These are phyloP conservation scores for Pneumocystis canis DNA, from an alignment of 1,139 yeast genomes.

Conservation along the genomic window DNA sequence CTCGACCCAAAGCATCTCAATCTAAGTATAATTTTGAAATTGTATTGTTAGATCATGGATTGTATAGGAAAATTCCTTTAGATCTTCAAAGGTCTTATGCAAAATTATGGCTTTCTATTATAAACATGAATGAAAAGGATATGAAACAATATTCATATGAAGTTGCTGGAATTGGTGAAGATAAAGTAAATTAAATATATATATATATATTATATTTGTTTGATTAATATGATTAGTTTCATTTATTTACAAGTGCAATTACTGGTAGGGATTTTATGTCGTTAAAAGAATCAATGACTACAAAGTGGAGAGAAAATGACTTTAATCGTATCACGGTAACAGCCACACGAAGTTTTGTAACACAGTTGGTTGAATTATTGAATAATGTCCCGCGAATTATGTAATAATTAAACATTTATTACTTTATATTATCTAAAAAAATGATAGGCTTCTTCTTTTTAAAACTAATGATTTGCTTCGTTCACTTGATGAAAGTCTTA, in stretches of 20 bases:
- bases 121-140: constrained; percentile 48
- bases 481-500: constrained; percentile 66
- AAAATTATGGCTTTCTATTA: constrained; percentile 78
- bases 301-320: constrained; percentile 42
- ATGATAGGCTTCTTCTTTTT: constrained; percentile 45
- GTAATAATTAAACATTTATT: background rate
- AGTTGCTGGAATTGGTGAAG: constrained; percentile 66
- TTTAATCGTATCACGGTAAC: constrained; percentile 50
- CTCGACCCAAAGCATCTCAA: constrained; percentile 19
- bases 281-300: constrained; percentile 21
- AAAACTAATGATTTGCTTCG: constrained; percentile 92
- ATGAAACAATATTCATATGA: constrained; percentile 62
- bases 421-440: background rate
- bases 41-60: constrained; percentile 83
- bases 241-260: constrained; percentile 78
- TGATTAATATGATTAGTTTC: constrained; percentile 37
- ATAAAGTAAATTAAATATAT: background rate
- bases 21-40: constrained; percentile 73
- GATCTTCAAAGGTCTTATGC: constrained; percentile 71
- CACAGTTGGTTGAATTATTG: constrained; percentile 65
- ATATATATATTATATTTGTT: background rate
- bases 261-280: constrained; percentile 78
- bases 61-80: constrained; percentile 71
- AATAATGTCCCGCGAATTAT: constrained; percentile 76
- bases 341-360: constrained; percentile 47